phyloP scores from a whole-genome alignment of 139 green algal genomes.

The Coelastrella sp. region DNA sequence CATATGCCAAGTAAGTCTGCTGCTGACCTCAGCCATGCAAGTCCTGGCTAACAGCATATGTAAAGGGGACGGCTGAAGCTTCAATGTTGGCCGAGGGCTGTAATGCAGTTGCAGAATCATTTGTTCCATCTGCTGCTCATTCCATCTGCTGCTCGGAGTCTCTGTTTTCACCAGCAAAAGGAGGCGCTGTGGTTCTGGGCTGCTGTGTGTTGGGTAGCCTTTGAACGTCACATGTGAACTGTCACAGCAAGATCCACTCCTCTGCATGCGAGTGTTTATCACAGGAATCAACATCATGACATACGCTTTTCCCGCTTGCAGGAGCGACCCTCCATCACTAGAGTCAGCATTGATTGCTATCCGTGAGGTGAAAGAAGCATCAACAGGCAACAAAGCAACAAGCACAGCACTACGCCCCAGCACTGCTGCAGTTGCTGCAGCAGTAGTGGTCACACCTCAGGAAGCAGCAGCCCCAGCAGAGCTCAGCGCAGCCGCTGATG shows the following conservation, averaged over 20 bases:
- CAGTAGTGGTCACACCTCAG: neutral
- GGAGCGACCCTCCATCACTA: conserved; percentile 74
- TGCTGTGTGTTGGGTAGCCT: too few species aligned
- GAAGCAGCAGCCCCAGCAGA: neutral
- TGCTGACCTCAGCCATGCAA: neutral
- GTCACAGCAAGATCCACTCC: too few species aligned
- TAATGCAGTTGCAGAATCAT: too few species aligned
- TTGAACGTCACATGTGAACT: too few species aligned
- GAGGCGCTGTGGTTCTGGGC: too few species aligned
- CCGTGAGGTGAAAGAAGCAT: conserved; percentile 72
- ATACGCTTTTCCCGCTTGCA: conserved; percentile 19
- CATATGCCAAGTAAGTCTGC: conserved; percentile 56
- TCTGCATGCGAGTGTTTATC: too few species aligned
- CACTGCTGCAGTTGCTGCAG: neutral
- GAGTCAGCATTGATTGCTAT: conserved; percentile 81
- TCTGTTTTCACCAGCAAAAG: too few species aligned
- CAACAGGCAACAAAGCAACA: conserved; percentile 9
- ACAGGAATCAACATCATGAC: neutral
- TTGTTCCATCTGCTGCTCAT: too few species aligned
- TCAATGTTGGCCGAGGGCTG: too few species aligned
- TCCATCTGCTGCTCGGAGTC: too few species aligned
- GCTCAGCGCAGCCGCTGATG: conserved; percentile 65
- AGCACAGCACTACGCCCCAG: neutral
- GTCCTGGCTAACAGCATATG: too few species aligned
- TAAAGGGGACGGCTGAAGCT: too few species aligned